Percentiles rank a stretch among this genome's conserved stretches.
Evolutionary conservation across 1,284 basidiomycete species (phyloP).

Genomic region (Volvariella volvacea): DNA sequence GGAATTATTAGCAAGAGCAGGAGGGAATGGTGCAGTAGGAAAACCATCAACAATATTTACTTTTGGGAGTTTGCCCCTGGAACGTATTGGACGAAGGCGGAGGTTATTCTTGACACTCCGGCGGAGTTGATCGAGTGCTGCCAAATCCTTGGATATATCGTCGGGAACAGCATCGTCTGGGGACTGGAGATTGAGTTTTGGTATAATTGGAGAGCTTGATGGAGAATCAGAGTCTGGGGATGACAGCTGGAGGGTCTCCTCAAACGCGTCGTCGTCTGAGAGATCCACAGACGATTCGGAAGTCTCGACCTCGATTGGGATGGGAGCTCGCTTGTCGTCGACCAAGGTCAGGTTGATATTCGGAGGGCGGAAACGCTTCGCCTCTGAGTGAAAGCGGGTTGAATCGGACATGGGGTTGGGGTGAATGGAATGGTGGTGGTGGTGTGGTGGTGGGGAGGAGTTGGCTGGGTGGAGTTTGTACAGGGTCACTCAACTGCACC

Average conservation of each 20-base stretch:
- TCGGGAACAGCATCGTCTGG: slow-evolving; percentile 26
- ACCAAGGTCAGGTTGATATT: slow-evolving; percentile 27
- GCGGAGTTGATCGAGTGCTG: slow-evolving; percentile 58
- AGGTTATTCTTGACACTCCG: slow-evolving; percentile 68
- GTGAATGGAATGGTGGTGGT: no score
- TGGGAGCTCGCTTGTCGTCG: slow-evolving; percentile 20
- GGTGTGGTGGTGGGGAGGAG: no score
- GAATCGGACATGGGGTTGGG: background rate
- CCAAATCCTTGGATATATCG: slow-evolving; percentile 60
- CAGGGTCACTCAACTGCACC: no score
- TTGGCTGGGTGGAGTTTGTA: no score
- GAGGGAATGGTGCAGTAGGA: background rate
- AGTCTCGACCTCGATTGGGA: slow-evolving; percentile 15
- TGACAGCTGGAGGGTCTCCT: slow-evolving; percentile 32
- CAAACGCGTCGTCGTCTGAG: slow-evolving; percentile 19
- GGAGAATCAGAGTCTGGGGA: slow-evolving; percentile 24
- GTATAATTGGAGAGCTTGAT: slow-evolving; percentile 17
- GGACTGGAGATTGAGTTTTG: slow-evolving; percentile 16
- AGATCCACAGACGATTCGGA: slow-evolving; percentile 11
- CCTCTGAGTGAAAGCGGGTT: background rate
- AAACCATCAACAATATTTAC: slow-evolving; percentile 19
- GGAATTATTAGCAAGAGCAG: slow-evolving; percentile 13
- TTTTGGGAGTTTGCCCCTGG: slow-evolving; percentile 40
- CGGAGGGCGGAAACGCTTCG: slow-evolving; percentile 25
- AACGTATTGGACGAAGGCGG: slow-evolving; percentile 65